Evolutionary conservation across 768 basidiomycete species (phyloP).

Genomic region (Rhizopogon vinicolor): DNA sequence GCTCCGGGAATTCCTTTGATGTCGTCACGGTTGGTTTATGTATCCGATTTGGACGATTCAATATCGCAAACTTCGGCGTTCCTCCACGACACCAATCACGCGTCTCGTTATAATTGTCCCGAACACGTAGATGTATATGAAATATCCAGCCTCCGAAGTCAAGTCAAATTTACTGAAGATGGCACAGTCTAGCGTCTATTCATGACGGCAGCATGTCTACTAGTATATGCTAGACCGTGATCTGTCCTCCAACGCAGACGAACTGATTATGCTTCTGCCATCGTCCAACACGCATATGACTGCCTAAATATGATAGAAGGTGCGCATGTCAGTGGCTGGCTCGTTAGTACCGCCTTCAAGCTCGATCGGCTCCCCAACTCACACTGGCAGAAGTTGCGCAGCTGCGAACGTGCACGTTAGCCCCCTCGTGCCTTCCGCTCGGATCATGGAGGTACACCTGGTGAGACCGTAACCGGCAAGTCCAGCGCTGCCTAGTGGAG

Average conservation of each 20-base stretch:
- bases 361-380: slow-evolving; percentile 37
- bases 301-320: slow-evolving; percentile 38
- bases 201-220: slow-evolving; percentile 20
- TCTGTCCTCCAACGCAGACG: slow-evolving; percentile 28
- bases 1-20: slow-evolving; percentile 37
- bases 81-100: slow-evolving; percentile 28
- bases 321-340: slow-evolving; percentile 38
- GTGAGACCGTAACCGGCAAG: slow-evolving; percentile 44
- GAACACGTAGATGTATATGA: slow-evolving; percentile 25
- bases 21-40: slow-evolving; percentile 23
- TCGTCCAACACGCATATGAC: slow-evolving; percentile 33
- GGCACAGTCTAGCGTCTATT: no score
- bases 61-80: slow-evolving; percentile 23
- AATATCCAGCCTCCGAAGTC: slow-evolving; percentile 25
- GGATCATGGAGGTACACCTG: slow-evolving; percentile 27
- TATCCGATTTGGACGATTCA: background rate
- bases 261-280: slow-evolving; percentile 40
- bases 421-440: slow-evolving; percentile 29
- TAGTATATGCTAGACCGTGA: slow-evolving; percentile 37
- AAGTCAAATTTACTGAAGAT: slow-evolving; percentile 43
- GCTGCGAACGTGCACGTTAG: slow-evolving; percentile 43
- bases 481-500: slow-evolving; percentile 42
- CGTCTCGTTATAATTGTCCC: slow-evolving; percentile 51
- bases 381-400: slow-evolving; percentile 40
- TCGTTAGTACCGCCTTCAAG: slow-evolving; percentile 54